Conservation (phyloP, 2,329 filamentous ascomycete species). For the Botryotinia calthae region DNA sequence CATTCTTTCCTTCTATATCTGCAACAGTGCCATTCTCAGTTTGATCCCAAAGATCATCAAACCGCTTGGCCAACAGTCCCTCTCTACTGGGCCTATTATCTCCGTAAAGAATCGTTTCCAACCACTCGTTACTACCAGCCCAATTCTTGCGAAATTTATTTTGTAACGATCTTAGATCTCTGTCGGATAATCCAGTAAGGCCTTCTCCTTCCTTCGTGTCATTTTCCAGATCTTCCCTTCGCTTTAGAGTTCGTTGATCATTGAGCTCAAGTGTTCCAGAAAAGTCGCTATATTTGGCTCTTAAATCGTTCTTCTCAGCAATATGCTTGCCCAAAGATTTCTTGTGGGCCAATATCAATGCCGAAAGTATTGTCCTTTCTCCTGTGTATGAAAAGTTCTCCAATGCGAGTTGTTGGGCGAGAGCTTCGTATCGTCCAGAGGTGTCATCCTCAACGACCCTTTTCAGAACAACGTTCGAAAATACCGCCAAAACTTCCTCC, state of each 20-base stretch:
- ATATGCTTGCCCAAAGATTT: conserved; percentile 61
- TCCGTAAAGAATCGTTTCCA: conserved; percentile 67
- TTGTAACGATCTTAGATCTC: conserved; percentile 49
- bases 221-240: conserved; percentile 48
- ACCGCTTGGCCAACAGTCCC: conserved; percentile 62
- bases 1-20: conserved; percentile 51
- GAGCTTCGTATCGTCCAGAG: conserved; percentile 45
- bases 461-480: conserved; percentile 80
- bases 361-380: conserved; percentile 55
- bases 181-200: conserved; percentile 26
- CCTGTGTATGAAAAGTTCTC: conserved; percentile 58
- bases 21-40: conserved; percentile 58
- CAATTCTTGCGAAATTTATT: conserved; percentile 68
- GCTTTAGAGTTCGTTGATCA: conserved; percentile 53
- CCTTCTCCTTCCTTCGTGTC: conserved; percentile 35
- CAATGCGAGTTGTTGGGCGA: conserved; percentile 55
- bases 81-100: conserved; percentile 57
- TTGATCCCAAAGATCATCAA: conserved; percentile 68
- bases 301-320: conserved; percentile 57
- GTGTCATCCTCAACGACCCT: conserved; percentile 54
- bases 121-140: conserved; percentile 74
- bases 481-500: conserved; percentile 78
- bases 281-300: conserved; percentile 61
- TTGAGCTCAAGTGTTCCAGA: conserved; percentile 62
- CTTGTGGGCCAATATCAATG: conserved; percentile 71